Conservation (phyloP, 2,329 filamentous ascomycete species). For the Achaetomium macrosporum region DNA sequence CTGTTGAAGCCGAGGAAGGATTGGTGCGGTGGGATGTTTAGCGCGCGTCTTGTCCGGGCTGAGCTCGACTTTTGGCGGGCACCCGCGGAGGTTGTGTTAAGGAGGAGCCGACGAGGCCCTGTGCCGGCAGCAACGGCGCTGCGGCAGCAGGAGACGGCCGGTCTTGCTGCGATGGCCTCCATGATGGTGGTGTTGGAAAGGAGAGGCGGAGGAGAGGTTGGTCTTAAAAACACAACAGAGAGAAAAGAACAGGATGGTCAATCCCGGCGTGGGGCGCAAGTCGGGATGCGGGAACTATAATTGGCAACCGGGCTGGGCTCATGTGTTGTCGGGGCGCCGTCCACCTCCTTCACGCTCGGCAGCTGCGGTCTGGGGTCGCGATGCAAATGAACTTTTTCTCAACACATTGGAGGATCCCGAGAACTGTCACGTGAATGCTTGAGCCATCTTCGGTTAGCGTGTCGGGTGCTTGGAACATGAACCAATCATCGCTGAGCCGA, state of each 20-base stretch:
- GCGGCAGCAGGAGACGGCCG: constrained; percentile 19
- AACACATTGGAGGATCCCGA: background rate
- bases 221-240: background rate
- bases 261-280: background rate
- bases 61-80: constrained; percentile 45
- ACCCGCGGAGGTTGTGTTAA: constrained; percentile 28
- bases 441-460: background rate
- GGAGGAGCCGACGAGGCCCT: constrained; percentile 23
- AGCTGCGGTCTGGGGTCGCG: constrained; percentile 6
- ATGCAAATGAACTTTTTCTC: constrained; percentile 20
- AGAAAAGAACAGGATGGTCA: background rate
- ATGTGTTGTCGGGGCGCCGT: constrained; percentile 11
- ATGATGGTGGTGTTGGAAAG: constrained; percentile 11
- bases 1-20: constrained; percentile 43
- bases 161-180: constrained; percentile 22
- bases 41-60: constrained; percentile 49
- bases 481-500: constrained; percentile 8
- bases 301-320: constrained; percentile 4
- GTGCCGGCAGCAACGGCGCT: constrained; percentile 8
- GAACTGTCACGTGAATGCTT: constrained; percentile 16
- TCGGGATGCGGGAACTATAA: constrained; percentile 1
- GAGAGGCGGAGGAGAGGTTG: background rate
- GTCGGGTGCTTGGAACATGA: background rate
- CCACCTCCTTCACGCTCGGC: constrained; percentile 15
- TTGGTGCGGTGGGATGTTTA: constrained; percentile 55